Percentiles rank a stretch among this genome's conserved stretches.
Conservation (phyloP, 106 monocot genomes). For the Cymbidium sinense region DNA sequence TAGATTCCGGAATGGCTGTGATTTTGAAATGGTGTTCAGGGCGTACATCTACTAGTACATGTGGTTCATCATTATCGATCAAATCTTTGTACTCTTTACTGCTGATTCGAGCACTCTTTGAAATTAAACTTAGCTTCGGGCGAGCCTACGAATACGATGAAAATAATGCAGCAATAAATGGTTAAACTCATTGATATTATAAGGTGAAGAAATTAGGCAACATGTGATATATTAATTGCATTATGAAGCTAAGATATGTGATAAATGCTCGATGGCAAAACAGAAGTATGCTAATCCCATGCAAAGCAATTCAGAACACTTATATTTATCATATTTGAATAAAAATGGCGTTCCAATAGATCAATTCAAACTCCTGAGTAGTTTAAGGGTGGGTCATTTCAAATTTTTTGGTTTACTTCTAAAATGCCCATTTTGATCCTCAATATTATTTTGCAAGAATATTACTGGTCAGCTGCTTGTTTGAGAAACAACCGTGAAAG, state of each 20-base stretch:
- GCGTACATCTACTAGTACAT: conserved; percentile 77
- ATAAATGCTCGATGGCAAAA: too few relatives aligned
- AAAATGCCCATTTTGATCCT: too few relatives aligned
- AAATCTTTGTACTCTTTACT: conserved; percentile 54
- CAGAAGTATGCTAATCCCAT: too few relatives aligned
- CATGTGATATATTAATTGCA: too few relatives aligned
- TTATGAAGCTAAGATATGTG: too few relatives aligned
- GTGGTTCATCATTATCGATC: conserved; percentile 47
- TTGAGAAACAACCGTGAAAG: too few relatives aligned
- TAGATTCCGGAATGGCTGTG: conserved; percentile 58
- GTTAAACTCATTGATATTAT: neutral
- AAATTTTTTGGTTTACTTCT: too few relatives aligned
- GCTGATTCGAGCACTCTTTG: conserved; percentile 53
- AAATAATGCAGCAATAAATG: neutral
- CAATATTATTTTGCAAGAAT: too few relatives aligned
- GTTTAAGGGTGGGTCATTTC: too few relatives aligned
- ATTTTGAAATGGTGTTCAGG: conserved; percentile 84
- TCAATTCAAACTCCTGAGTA: too few relatives aligned
- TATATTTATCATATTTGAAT: neutral
- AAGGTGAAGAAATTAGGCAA: neutral
- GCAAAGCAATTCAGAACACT: neutral
- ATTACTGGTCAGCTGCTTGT: too few relatives aligned
- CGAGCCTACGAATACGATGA: conserved; percentile 30
- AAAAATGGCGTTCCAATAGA: too few relatives aligned
- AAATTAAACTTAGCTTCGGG: conserved; percentile 41